Base-by-base conservation (phyloP, 768 basidiomycete species). In the Fomitopsis pulvina region DNA sequence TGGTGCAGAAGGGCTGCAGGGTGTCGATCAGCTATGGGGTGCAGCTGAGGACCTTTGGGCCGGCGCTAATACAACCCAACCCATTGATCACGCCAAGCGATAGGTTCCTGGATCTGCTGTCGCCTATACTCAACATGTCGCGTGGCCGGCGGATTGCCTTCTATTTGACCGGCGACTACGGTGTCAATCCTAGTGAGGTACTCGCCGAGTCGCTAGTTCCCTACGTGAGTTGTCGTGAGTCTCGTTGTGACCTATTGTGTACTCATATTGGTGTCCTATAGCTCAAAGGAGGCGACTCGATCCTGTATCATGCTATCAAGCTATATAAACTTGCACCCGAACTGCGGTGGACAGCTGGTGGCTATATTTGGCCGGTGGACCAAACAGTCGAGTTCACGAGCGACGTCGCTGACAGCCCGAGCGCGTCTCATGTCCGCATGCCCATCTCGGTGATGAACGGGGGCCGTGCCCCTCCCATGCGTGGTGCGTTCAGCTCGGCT, bases 311-410 rank as follows among this genome's bases (percentile, higher is more conserved):
- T 45, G 83, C 87, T 2, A 67, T 90, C 62, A 87, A 85, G 63
- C 64, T 83, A 32, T 87, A 81, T 71, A 88, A 88, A 52, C 78
- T 91, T 41, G 64, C 69, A 1, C 85, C 86, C 0, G 85, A 85
- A 52, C 73, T 91, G 1, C 85, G 85, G 52, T 91, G 86, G 83
- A 80, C 82, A 16, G 88, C 89, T 27, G 87, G 87, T 1, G 87
- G 87, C 18, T 89, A 85, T 63, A 73, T 91, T 53, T 91, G 89
- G 88, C 81, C 87, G 0, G 71, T 79, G 22, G 83, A 86, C 58
- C 77, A 78, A 45, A 75, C 78, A 0, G 82, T 89, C 18, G 85
- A 89, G 58, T 75, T 78, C 48, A 72, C 72, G 32, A 70, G 69
- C 45, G 78, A 81, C 32, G 65, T 71, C 49, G 53, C 56, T 7